phyloP scores from a whole-genome alignment of 2,329 filamentous ascomycete species.

The Ophiostoma australiae region DNA sequence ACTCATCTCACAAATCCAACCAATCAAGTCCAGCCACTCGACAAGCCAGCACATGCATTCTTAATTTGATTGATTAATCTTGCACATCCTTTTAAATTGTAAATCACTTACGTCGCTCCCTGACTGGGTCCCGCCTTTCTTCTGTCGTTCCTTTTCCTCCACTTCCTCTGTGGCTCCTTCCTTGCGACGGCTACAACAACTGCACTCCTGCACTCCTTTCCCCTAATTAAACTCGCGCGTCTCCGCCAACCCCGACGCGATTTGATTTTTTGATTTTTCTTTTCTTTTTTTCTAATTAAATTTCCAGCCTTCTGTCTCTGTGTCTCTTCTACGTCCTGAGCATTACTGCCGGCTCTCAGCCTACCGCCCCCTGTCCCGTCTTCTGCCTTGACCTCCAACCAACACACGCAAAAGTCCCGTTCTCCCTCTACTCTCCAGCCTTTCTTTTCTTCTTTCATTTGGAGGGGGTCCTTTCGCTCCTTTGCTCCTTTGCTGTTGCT shows the following conservation, averaged over 20 bases:
- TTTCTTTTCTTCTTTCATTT: slow-evolving; percentile 12
- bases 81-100: background rate
- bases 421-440: slow-evolving; percentile 3
- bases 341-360: background rate
- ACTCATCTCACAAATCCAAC: background rate
- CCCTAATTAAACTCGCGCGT: background rate
- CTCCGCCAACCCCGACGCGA: slow-evolving; percentile 1
- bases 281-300: background rate
- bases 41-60: slow-evolving; percentile 1
- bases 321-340: no score
- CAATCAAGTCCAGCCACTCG: background rate
- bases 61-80: background rate
- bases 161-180: background rate
- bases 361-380: background rate
- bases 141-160: background rate
- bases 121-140: background rate
- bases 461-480: background rate
- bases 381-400: background rate
- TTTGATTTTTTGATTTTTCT: background rate
- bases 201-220: background rate
- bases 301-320: slow-evolving; percentile 3
- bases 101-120: background rate
- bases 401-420: slow-evolving; percentile 12
- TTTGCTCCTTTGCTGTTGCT: background rate
- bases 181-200: background rate